Evolutionary conservation across 192 early-diverging fungal species (phyloP), one percentile per base, ranked within the genome.

Genomic region (Blastocladiella britannica): DNA sequence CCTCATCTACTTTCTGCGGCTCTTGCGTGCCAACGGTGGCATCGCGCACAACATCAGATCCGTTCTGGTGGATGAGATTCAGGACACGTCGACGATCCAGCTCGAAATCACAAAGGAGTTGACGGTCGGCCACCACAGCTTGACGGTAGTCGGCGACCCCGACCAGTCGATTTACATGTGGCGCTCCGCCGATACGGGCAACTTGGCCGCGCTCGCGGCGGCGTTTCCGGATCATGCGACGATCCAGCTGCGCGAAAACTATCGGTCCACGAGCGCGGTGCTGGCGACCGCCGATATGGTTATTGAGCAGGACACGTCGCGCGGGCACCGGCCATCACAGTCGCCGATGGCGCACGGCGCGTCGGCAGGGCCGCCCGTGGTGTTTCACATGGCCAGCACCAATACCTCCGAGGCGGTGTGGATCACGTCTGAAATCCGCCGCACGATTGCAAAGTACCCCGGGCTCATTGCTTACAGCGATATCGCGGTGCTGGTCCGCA

Each of bases 1-100:
- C 9, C 31, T 43, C 31, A 18, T 43, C 31, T 43, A 43, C 5
- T 7, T 1, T 18, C 31, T 15, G 9, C 5, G 18, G 5, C 5
- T 43, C 3, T 43, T 5, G 9, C 8, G 9, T 7, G 31, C 31
- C 31, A 43, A 15, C 9, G 25, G 25, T 26, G 27, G 28, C 18
- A 7, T 30, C 26, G 15, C 18, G 7, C 25, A 30, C 22, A 18
- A 26, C 55, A 30, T 56, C 18, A n/a, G 26, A 6, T 5, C 6
- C 7, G 29, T 56, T 18, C 29, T 56, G 1, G 55, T 56, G 2
- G 55, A 56, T 26, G 55, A 56, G 29, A 27, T 56, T 26, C 55
- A 56, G 26, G 55, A 56, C 7, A 56, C 55, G 22, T 27, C 15
- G 9, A 26, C 27, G 23, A 26, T 56, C 22, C 55, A 56, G 55